These are phyloP conservation scores for Anthracocystis panici-leucophaei DNA, from an alignment of 1,284 basidiomycete species.

Conservation along the genomic window DNA sequence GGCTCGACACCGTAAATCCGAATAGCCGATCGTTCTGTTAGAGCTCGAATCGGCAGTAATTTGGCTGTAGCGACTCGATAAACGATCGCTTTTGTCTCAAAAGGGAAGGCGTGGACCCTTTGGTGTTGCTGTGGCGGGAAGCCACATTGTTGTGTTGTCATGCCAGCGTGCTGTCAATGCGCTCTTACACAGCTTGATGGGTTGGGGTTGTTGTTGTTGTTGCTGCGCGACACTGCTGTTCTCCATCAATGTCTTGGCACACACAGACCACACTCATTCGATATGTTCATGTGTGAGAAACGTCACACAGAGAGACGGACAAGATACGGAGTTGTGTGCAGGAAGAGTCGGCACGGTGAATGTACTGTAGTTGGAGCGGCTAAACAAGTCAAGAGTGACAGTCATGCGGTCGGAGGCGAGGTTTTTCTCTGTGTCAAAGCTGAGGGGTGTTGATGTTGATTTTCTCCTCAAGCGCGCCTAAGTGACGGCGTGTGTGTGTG, in stretches of 20 bases:
- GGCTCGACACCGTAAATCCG: neutral
- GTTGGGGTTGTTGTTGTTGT: too few relatives aligned
- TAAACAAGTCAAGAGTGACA: neutral
- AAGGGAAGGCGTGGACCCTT: conserved; percentile 1
- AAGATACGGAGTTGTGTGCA: neutral
- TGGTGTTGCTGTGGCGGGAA: neutral
- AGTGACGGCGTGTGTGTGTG: neutral
- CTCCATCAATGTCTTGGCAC: too few relatives aligned
- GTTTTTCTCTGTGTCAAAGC: neutral
- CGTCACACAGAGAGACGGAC: neutral
- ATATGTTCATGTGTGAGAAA: neutral
- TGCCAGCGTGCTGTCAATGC: too few relatives aligned
- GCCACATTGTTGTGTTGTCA: too few relatives aligned
- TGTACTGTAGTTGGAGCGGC: neutral
- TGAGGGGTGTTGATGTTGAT: neutral
- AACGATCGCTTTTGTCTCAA: neutral
- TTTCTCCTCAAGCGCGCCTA: neutral
- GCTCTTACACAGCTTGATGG: too few relatives aligned
- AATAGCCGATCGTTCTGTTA: neutral
- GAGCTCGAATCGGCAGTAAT: too few relatives aligned
- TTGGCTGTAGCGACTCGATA: too few relatives aligned
- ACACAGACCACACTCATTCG: neutral
- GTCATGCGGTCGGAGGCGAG: neutral
- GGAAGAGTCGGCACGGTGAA: neutral
- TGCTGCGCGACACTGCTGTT: too few relatives aligned